Conservation (phyloP, 2,329 filamentous ascomycete genomes). For the Harringtonia aguacate region DNA sequence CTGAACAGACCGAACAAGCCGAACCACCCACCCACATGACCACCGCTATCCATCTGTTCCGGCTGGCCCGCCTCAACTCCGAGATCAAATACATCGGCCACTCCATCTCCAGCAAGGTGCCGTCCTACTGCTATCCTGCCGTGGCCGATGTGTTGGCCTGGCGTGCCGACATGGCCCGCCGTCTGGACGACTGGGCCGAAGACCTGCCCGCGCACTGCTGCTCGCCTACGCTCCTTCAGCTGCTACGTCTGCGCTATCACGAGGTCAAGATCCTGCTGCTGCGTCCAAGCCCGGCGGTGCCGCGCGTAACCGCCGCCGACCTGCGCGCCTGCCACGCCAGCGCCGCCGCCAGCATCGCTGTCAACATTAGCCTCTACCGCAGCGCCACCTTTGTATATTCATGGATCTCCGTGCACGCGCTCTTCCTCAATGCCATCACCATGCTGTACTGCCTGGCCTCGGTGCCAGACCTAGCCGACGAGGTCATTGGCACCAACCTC, state of each 20-base stretch:
- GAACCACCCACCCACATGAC: too few species aligned
- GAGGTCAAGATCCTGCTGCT: slow-evolving; percentile 36
- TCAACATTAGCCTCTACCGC: not conserved
- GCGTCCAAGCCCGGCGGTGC: slow-evolving; percentile 40
- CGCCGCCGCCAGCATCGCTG: too few species aligned
- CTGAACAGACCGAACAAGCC: too few species aligned
- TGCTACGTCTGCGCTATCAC: slow-evolving; percentile 35
- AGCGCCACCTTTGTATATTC: not conserved
- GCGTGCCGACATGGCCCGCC: slow-evolving; percentile 30
- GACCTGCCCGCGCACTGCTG: slow-evolving; percentile 20
- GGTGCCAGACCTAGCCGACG: slow-evolving; percentile 10
- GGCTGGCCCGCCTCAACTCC: slow-evolving; percentile 35
- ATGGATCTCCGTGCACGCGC: not conserved
- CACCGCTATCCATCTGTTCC: slow-evolving; percentile 35
- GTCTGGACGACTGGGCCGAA: slow-evolving; percentile 28
- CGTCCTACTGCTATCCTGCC: slow-evolving; percentile 36
- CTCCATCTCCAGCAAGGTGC: slow-evolving; percentile 35
- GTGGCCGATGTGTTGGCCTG: slow-evolving; percentile 32
- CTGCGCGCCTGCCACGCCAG: slow-evolving; percentile 16
- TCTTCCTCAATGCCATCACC: slow-evolving; percentile 1
- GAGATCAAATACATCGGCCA: slow-evolving; percentile 48
- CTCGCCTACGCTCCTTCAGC: slow-evolving; percentile 10
- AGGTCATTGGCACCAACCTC: too few species aligned
- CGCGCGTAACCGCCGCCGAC: slow-evolving; percentile 15
- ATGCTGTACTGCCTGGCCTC: not conserved